These are phyloP conservation scores for Bolboschoenus planiculmis DNA, from an alignment of 176 grass and related monocot genomes.

Conservation along the genomic window DNA sequence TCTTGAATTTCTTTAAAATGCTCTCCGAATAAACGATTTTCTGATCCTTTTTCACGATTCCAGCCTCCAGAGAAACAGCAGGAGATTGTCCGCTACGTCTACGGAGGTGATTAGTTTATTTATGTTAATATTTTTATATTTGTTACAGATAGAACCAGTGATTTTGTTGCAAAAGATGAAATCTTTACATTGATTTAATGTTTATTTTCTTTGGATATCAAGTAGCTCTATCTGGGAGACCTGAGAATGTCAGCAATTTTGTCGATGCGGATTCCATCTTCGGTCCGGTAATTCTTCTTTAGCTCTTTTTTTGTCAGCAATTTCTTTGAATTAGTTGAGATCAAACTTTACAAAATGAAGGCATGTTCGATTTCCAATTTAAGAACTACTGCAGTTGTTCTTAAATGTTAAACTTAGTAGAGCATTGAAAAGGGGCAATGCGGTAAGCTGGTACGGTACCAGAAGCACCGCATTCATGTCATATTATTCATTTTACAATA, in stretches of 20 bases:
- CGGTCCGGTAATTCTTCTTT: conserved; percentile 49
- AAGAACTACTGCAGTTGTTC: background rate
- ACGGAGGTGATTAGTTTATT: conserved; percentile 40
- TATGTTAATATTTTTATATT: background rate
- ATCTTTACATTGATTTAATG: background rate
- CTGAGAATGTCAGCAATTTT: conserved; percentile 76
- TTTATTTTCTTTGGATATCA: conserved; percentile 1
- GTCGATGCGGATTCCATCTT: conserved; percentile 55
- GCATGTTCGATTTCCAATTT: background rate
- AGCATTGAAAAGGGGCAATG: background rate
- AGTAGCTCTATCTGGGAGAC: conserved; percentile 65
- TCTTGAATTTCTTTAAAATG: background rate
- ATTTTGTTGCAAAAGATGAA: background rate
- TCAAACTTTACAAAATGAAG: background rate
- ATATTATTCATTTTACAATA: background rate
- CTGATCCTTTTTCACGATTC: background rate
- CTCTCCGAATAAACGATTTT: background rate
- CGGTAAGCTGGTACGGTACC: background rate
- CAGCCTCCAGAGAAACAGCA: conserved; percentile 93
- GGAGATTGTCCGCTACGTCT: conserved; percentile 63
- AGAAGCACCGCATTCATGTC: background rate
- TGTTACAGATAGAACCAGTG: background rate
- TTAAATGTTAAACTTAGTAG: background rate
- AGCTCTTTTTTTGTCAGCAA: background rate
- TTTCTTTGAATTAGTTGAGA: conserved; percentile 2